Conservation (phyloP, 768 basidiomycete genomes). For the Lentinula edodes region DNA sequence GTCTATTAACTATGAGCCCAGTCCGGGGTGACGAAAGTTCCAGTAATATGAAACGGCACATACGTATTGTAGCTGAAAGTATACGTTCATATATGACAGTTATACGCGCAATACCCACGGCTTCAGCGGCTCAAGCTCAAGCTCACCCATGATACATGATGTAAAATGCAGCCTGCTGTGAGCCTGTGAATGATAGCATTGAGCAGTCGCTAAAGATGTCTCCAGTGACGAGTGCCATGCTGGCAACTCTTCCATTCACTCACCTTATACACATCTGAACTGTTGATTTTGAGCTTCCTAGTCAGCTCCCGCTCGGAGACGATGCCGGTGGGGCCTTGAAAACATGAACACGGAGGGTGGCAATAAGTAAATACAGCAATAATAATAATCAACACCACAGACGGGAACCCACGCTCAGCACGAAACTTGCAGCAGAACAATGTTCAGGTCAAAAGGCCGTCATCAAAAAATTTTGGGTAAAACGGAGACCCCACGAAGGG, state of each 20-base stretch:
- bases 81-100: neutral
- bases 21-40: neutral
- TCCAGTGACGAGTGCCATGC: neutral
- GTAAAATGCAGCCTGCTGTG: neutral
- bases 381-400: neutral
- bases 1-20: neutral
- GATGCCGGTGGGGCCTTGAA: neutral
- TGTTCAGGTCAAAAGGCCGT: neutral
- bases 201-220: too few species aligned
- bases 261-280: neutral
- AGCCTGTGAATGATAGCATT: too few species aligned
- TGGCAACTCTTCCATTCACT: neutral
- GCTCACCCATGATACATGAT: neutral
- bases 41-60: neutral
- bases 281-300: neutral
- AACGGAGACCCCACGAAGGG: neutral
- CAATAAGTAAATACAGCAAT: too few species aligned
- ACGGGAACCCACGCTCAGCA: neutral
- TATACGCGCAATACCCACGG: neutral
- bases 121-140: neutral
- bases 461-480: neutral
- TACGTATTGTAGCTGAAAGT: neutral
- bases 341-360: too few species aligned
- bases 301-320: neutral
- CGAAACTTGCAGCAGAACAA: neutral